These are phyloP conservation scores for Penicillium sp. DNA, from an alignment of 2,329 filamentous ascomycete genomes.

Conservation along the genomic window DNA sequence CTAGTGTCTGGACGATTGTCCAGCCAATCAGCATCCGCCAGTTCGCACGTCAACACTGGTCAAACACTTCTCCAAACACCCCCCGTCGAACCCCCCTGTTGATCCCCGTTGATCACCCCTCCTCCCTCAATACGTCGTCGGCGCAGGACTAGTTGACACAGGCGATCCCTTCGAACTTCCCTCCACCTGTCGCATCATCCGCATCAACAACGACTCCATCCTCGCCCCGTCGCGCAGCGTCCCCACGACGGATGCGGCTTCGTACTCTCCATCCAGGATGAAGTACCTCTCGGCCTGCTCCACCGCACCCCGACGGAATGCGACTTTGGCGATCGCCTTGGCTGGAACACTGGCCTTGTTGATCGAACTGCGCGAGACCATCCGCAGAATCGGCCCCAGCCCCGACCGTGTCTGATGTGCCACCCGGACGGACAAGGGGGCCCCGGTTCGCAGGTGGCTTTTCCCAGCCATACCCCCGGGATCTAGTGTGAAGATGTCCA, in stretches of 20 bases:
- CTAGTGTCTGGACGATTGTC: not conserved
- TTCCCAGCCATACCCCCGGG: slow-evolving; percentile 34
- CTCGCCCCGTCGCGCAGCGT: slow-evolving; percentile 29
- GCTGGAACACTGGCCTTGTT: slow-evolving; percentile 39
- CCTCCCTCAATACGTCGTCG: slow-evolving; percentile 16
- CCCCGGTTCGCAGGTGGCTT: slow-evolving; percentile 25
- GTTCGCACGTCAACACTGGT: not conserved
- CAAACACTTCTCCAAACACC: not conserved
- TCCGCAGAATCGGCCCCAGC: slow-evolving; percentile 35
- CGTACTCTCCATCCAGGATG: slow-evolving; percentile 37
- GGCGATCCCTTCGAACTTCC: slow-evolving; percentile 31
- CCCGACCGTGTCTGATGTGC: slow-evolving; percentile 35
- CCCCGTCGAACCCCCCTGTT: not conserved
- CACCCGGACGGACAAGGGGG: slow-evolving; percentile 33
- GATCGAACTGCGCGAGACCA: slow-evolving; percentile 38
- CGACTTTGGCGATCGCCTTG: slow-evolving; percentile 37
- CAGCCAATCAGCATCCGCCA: not conserved
- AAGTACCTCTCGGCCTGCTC: slow-evolving; percentile 37
- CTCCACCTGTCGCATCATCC: slow-evolving; percentile 34
- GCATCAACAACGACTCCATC: slow-evolving; percentile 32
- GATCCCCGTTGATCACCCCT: not conserved
- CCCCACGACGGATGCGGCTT: slow-evolving; percentile 38
- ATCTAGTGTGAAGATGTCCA: slow-evolving; percentile 41
- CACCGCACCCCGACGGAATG: slow-evolving; percentile 35
- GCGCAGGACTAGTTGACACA: slow-evolving; percentile 26